Evolutionary conservation across 176 grass and related monocot species (phyloP).

Genomic region (Aegilops sharonensis): DNA sequence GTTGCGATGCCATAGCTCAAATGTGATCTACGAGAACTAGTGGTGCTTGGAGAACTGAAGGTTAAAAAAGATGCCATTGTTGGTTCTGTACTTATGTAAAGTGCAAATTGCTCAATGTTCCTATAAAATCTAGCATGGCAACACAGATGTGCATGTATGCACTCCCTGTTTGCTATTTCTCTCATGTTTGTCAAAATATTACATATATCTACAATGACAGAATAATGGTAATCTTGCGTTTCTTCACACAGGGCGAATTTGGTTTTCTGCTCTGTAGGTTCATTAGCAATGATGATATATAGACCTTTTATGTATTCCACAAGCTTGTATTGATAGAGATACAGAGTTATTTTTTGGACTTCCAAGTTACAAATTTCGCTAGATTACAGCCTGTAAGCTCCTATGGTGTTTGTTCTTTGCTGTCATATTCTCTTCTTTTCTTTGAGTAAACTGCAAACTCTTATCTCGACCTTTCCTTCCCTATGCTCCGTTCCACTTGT

Average conservation of each 20-base stretch:
- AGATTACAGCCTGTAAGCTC: background rate
- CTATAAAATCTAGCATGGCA: background rate
- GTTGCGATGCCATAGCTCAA: no score
- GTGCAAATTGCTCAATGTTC: background rate
- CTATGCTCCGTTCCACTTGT: background rate
- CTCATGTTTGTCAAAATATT: background rate
- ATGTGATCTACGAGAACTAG: no score
- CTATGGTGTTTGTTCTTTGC: background rate
- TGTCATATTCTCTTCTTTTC: background rate
- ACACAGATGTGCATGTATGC: background rate
- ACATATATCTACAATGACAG: background rate
- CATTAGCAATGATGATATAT: no score
- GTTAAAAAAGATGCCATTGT: background rate
- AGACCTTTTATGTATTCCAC: background rate
- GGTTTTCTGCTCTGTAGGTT: background rate
- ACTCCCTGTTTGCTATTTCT: background rate
- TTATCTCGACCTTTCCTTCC: background rate
- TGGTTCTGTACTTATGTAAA: background rate
- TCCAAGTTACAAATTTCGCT: background rate
- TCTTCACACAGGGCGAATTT: background rate
- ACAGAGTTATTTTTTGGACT: background rate
- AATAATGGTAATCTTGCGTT: background rate
- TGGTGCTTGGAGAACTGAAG: no score
- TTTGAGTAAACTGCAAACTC: background rate
- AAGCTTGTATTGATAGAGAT: background rate